Conservation (phyloP, 345 rosid genomes). For the Balakata baccata region DNA sequence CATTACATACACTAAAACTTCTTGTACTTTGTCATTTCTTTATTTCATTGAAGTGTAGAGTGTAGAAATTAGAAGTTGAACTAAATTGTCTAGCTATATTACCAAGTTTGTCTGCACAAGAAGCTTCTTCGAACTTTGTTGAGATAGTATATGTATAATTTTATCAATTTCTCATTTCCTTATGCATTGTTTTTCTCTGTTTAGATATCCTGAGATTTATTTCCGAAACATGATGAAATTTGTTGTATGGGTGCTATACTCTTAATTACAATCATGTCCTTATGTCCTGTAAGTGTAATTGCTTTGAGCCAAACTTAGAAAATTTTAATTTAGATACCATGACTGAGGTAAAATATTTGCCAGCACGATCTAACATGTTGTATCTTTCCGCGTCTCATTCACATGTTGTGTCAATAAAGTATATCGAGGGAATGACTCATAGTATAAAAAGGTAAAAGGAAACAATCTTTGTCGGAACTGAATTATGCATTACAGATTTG, state of each 20-base stretch:
- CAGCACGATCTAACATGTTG: neutral
- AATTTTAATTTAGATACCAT: neutral
- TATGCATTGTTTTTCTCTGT: neutral
- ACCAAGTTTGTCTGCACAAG: too few species aligned
- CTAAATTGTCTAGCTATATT: too few species aligned
- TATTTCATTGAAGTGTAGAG: too few species aligned
- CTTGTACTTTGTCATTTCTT: too few species aligned
- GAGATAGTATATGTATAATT: neutral
- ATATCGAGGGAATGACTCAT: constrained; percentile 18
- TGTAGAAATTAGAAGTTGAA: too few species aligned
- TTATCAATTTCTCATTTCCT: neutral
- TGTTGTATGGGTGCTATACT: neutral
- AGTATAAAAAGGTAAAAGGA: too few species aligned
- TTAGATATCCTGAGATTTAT: neutral
- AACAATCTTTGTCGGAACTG: too few species aligned
- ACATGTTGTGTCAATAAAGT: constrained; percentile 38
- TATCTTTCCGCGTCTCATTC: constrained; percentile 38
- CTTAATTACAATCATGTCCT: neutral
- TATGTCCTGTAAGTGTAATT: neutral
- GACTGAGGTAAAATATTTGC: neutral
- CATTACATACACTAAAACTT: too few species aligned
- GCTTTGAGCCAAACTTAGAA: neutral
- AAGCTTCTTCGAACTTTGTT: too few species aligned
- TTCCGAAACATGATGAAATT: neutral
- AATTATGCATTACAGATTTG: too few species aligned